Percentiles rank a stretch among this genome's conserved stretches.
These are phyloP conservation scores for Microbotryum saponariae DNA, from an alignment of 1,284 basidiomycete genomes.

Conservation along the genomic window DNA sequence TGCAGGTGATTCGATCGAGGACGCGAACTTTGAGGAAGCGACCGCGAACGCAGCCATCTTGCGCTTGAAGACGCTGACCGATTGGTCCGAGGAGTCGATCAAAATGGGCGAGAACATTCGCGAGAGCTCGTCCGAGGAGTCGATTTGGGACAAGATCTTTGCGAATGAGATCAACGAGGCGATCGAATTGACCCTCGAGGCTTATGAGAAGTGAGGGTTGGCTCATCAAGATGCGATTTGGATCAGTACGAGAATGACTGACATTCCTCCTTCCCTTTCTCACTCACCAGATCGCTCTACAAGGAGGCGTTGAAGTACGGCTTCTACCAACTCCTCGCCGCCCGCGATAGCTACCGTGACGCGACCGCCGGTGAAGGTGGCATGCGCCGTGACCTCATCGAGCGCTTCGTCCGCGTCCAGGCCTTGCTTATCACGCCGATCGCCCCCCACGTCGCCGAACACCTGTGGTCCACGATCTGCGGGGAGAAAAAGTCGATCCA, in stretches of 20 bases:
- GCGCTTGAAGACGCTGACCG: constrained; percentile 80
- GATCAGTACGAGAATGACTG: not conserved
- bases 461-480: constrained; percentile 72
- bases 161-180: constrained; percentile 84
- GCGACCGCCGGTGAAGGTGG: constrained; percentile 65
- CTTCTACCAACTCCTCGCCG: constrained; percentile 89
- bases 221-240: no score
- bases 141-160: constrained; percentile 66
- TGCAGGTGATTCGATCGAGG: constrained; percentile 94
- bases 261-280: not conserved
- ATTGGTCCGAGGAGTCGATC: constrained; percentile 63
- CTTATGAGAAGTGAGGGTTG: constrained; percentile 64
- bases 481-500: constrained; percentile 71
- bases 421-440: constrained; percentile 77
- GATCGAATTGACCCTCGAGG: constrained; percentile 67
- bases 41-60: constrained; percentile 96
- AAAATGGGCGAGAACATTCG: constrained; percentile 9
- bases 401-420: constrained; percentile 74
- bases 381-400: constrained; percentile 73
- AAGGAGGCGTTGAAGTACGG: constrained; percentile 92
- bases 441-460: constrained; percentile 91
- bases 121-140: constrained; percentile 55
- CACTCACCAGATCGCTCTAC: constrained; percentile 65
- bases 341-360: constrained; percentile 94
- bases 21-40: constrained; percentile 98